phyloP scores from a whole-genome alignment of 1,284 basidiomycete species.

The Ceratobasidium sp. region DNA sequence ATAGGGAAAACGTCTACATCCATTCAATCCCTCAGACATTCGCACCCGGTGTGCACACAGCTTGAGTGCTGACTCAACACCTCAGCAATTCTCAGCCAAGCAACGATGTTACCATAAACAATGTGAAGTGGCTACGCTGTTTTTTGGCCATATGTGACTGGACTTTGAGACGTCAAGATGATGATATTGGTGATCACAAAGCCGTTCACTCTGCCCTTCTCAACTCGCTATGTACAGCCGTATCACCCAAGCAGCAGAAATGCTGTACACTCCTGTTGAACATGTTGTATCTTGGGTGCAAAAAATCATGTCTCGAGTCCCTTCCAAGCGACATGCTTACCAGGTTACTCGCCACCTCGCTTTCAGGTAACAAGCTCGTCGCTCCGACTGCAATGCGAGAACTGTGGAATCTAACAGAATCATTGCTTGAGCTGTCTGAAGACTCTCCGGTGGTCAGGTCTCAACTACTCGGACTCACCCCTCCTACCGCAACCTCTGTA shows the following conservation, averaged over 20 bases:
- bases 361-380: not conserved
- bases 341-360: not conserved
- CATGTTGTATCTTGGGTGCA: not conserved
- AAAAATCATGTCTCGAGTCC: not conserved
- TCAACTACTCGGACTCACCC: not conserved
- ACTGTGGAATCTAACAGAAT: not conserved
- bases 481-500: not conserved
- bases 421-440: not conserved
- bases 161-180: not conserved
- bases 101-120: not conserved
- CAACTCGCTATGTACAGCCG: not conserved
- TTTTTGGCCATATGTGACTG: not conserved
- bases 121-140: not conserved
- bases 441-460: not conserved
- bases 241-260: not conserved
- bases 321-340: not conserved
- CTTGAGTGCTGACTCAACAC: not conserved
- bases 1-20: not conserved
- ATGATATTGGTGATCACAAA: not conserved
- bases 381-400: slow-evolving; percentile 4
- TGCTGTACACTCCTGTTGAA: not conserved
- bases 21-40: not conserved
- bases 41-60: not conserved
- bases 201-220: not conserved
- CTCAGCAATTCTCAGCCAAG: not conserved